Evolutionary conservation across 257 asterid genomes (phyloP), one percentile per base, ranked within the genome.

Genomic region (Capsicum chinense): DNA sequence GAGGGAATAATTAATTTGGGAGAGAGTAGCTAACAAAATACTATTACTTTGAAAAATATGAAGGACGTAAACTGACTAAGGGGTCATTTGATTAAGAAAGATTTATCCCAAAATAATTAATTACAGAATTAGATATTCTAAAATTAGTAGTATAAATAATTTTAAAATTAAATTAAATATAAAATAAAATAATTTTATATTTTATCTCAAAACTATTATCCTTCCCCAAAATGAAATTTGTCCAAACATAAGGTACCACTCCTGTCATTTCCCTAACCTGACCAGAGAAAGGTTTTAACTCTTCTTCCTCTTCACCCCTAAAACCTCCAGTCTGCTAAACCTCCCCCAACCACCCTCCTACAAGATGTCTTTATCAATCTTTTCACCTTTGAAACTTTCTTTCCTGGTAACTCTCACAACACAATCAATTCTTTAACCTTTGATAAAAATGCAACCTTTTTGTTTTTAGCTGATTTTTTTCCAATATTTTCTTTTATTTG

Each of bases 381-480:
- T 79, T 82, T 88, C 96, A 69, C 88, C 90, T 14, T 39, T 80
- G 10, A 85, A 33, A 5, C 57, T 69, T 82, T 87, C 91, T 0
- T 82, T 86, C 66, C 62, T 89, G 9, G 98, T 95, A 88, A 86
- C 92, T 74, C 47, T 21, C 81, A 50, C 10, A 50, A 6, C 13
- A 48, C 44, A 19, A 15, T 50, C 60, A n/a, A 50, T 50, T 74
- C 21, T 74, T 1, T 3, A 9, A 9, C 12, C 12, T 67, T 67
- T 50, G 17, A 33, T 74, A 5, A 44, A 67, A 47, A 11, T 47
- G 80, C 33, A 48, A 73, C 47, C 59, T 73, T 47, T n/a, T 71
- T 71, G 62, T 13, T 50, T 73, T 74, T 19, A 21, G 62, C 81
- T 74, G 81, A 21, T 67, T 73, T 11, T 73, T 19, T 33, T 11